These are phyloP conservation scores for Paecilomyces fulvus DNA, from an alignment of 2,329 filamentous ascomycete species.

Conservation along the genomic window DNA sequence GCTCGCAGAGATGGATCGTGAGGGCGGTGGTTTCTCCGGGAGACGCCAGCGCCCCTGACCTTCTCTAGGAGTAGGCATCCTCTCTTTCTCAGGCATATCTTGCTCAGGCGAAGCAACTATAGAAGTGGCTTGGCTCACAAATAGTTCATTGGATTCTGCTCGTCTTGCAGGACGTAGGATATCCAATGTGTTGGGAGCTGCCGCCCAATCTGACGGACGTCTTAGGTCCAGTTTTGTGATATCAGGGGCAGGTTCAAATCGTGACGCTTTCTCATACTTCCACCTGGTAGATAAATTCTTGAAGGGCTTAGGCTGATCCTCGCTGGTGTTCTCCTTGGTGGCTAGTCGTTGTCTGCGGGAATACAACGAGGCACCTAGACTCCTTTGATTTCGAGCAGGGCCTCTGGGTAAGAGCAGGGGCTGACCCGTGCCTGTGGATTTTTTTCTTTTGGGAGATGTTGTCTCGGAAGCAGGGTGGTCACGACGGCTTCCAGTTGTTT, in stretches of 20 bases:
- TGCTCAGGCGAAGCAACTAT: neutral
- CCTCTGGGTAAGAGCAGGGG: neutral
- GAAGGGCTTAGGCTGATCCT: conserved; percentile 6
- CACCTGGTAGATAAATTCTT: conserved; percentile 17
- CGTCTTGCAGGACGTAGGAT: neutral
- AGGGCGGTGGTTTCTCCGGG: neutral
- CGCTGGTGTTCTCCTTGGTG: neutral
- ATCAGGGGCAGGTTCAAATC: conserved; percentile 27
- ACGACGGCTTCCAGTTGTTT: neutral
- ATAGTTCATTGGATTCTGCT: conserved; percentile 7
- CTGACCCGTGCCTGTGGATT: neutral
- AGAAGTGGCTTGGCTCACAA: conserved; percentile 12
- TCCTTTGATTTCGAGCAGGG: conserved; percentile 1
- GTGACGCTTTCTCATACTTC: conserved; percentile 23
- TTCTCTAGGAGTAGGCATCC: neutral
- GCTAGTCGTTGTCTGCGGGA: neutral
- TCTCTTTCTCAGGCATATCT: neutral
- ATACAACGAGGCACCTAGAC: neutral
- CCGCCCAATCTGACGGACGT: conserved; percentile 24
- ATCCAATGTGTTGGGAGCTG: neutral
- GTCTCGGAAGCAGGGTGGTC: neutral
- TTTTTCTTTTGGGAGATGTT: neutral
- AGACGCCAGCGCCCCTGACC: too few species aligned
- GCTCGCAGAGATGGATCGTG: neutral
- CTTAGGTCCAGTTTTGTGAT: conserved; percentile 27